Base-by-base conservation (phyloP, 2,329 filamentous ascomycete species). In the Clarireedia hainanense region DNA sequence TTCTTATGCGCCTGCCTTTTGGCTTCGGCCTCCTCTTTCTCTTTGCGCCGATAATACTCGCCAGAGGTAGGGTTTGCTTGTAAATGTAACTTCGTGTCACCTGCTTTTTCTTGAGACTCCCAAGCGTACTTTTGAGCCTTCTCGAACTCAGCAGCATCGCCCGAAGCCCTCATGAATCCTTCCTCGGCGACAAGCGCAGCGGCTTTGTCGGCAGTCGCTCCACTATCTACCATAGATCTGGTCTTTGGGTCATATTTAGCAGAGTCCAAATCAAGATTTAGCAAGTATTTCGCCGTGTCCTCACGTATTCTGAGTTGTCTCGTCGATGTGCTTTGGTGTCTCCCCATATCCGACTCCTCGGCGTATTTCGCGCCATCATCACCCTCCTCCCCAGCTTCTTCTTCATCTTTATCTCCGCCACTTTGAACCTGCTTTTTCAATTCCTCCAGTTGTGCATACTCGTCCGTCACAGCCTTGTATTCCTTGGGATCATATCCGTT, bases 221-320 rank as follows among this genome's bases (percentile, higher is more conserved):
- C 90, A 60, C 83, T 84, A 67, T 95, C 89, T 23, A 95, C 87
- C 78, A 99, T 89, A 7, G 88, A 86, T 65, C 94, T 81, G 12
- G 91, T 96, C 70, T 99, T 99, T 0, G 94, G 94, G 67, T 99
- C 92, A 73, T 99, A 99, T 71, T 95, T 95, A 1, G 95, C 94
- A 1, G 91, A 96, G 67, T 99, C 94, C 2, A 96, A 79, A 68
- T 99, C 94, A 27, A 99, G 81, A 68, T 97, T 97, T 7, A 96
- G 76, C 2, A 99, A 78, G 69, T 99, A 99, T 68, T 96, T 97
- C 23, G 94, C 94, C 0, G 94, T 99, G 70, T 99, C 94, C 74
- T 99, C 94, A 70, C 94, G 83, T 69, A 99, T 84, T 60, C 94
- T 84, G 56, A 99, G 77, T 68, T 97, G 95, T 57, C 91, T 81